phyloP scores from a whole-genome alignment of 208 protist species.

The Leishmania turanica region DNA sequence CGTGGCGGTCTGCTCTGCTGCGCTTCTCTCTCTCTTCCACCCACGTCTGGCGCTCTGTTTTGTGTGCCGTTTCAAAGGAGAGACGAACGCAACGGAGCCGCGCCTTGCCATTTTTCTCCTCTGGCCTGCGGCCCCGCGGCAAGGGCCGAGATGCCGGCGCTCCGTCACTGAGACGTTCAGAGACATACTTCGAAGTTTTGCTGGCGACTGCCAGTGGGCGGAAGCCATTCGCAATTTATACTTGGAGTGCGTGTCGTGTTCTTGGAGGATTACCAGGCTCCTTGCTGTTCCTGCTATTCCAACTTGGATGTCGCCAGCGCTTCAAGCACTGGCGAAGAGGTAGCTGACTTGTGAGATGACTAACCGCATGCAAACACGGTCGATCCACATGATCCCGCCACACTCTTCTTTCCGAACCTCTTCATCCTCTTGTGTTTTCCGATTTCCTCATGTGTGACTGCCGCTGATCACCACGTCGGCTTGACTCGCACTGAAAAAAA shows the following conservation, averaged over 20 bases:
- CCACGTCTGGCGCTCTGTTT: not conserved
- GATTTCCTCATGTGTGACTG: not conserved
- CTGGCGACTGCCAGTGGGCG: not conserved
- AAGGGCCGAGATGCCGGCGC: no score
- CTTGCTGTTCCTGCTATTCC: no score
- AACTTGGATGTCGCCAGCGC: not conserved
- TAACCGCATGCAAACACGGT: not conserved
- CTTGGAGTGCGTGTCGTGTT: not conserved
- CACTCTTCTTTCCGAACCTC: not conserved
- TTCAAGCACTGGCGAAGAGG: not conserved
- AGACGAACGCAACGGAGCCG: not conserved
- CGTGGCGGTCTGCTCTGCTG: not conserved
- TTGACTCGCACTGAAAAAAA: not conserved
- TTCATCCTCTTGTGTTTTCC: not conserved
- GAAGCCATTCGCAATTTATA: not conserved
- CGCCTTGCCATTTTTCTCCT: not conserved
- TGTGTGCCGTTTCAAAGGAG: not conserved
- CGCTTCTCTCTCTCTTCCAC: not conserved
- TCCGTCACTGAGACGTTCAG: no score
- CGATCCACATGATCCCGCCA: not conserved
- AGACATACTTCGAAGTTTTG: not conserved
- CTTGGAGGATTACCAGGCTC: not conserved
- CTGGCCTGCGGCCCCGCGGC: no score
- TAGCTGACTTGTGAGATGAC: not conserved
- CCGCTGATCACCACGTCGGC: not conserved